Base-by-base conservation (phyloP, 257 asterid genomes). In the Thymus mandschuricus region DNA sequence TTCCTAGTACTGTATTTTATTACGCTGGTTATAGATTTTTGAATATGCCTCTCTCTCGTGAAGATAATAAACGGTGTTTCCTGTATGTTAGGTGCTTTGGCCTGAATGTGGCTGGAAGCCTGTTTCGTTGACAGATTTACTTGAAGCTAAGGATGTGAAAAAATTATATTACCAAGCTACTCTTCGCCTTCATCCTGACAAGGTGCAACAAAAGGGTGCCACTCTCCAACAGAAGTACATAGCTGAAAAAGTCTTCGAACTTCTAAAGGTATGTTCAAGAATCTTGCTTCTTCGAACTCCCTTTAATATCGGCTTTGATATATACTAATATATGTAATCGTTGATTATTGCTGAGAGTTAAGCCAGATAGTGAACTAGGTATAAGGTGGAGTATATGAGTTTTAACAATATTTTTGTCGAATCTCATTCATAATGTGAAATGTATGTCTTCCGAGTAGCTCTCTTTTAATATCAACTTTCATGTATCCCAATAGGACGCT, bases 31-130 rank as follows among this genome's bases (percentile, higher is more conserved):
- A 28, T 49, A 52, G 56, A 59, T 66, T 13, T 50, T 43, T 28
- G 49, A 13, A 28, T 60, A 40, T 46, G 27, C 28, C 5, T 69
- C 31, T 75, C 51, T 68, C 33, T 61, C 35, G 4, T 67, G 59
- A 33, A 49, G 38, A 65, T 63, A 73, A 50, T 54, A n/a, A 28
- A 65, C 9, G 10, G 61, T 48, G 21, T 66, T 76, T 43, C 63
- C 11, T 63, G 40, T 66, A 68, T 70, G 76, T n/a, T 77, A 95
- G 99, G 98, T 95, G 72, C 99, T 95, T 75, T 95, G 99, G 99
- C 99, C 99, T 57, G 98, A 87, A 82, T 88, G 98, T 79, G 98
- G 99, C 52, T 95, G 99, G 99, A 96, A 87, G 80, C 96, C 99
- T 44, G 90, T 95, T 82, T 92, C 99, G 15, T 83, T 95, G 88